Evolutionary conservation across 495 filamentous ascomycete species (phyloP), one percentile per base, ranked within the genome.

Genomic region (Penicillium atrosanguineum): DNA sequence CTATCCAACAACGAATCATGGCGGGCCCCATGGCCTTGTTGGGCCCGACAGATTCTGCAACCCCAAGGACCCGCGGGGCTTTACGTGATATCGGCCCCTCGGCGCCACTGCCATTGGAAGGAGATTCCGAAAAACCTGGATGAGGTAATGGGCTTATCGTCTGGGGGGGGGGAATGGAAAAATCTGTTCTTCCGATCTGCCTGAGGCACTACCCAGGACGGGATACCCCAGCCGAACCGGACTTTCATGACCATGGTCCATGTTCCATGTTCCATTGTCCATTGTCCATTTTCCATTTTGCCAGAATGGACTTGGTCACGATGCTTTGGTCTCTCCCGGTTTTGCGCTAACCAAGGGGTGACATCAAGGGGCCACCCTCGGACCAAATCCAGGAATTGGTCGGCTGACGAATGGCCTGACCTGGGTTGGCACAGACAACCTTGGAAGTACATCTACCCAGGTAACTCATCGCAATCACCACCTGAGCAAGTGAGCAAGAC

Each of bases 71-170:
- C 37, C 40, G 61, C 61, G 61, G 64, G 55, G 49, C 46, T 37
- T 63, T 67, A 67, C 64, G 61, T 67, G 58, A 64, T 67, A 11
- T 44, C 54, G 43, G 48, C 37, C n/a, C 25, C 61, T 62, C 64
- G 61, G 61, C 61, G 61, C 6, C 19, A 23, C 46, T 43, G 47
- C 50, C 44, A 67, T 67, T 67, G 64, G 64, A 56, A 64, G 64
- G 50, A n/a, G 44, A 41, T 43, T 45, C 64, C 64, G 64, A 50
- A 44, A 49, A 48, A 34, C 28, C 44, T n/a, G 19, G 50, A 64
- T 64, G 53, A 57, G 57, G 56, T 63, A 63, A 59, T 51, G 36
- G 25, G 25, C 44, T 42, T 29, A 28, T 20, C 38, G 2, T 16
- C 19, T 40, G n/a, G 38, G 38, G 9, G 34, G 7, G 7, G 34